phyloP scores from a whole-genome alignment of 2,329 filamentous ascomycete species.

The Microcyclosporella mali region DNA sequence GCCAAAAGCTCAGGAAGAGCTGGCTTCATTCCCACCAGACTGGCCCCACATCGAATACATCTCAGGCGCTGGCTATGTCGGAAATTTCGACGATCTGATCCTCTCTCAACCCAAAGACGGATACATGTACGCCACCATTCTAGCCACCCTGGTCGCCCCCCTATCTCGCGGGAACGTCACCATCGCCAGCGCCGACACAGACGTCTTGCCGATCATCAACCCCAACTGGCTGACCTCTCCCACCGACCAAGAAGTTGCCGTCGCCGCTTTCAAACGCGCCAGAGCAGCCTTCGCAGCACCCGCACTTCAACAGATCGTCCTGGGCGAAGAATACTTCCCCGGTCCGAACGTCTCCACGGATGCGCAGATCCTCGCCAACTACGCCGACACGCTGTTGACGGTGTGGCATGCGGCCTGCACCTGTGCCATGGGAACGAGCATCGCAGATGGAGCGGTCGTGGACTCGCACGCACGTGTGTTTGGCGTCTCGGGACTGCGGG shows the following conservation, averaged over 20 bases:
- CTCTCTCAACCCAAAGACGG: constrained; percentile 23
- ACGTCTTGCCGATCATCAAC: constrained; percentile 16
- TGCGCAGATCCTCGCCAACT: constrained; percentile 9
- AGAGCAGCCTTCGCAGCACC: constrained; percentile 26
- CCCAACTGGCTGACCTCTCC: constrained; percentile 31
- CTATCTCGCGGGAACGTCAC: constrained; percentile 13
- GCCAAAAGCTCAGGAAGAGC: constrained; percentile 9
- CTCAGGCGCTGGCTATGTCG: constrained; percentile 7
- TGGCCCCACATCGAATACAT: constrained; percentile 22
- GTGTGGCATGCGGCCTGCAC: constrained; percentile 14
- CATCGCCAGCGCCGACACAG: constrained; percentile 8
- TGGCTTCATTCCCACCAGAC: constrained; percentile 15
- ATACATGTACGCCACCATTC: constrained; percentile 30
- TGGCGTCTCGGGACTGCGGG: constrained; percentile 18
- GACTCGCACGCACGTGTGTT: constrained; percentile 18
- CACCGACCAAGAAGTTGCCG: constrained; percentile 29
- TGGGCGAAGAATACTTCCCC: constrained; percentile 15
- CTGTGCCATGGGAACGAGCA: constrained; percentile 16
- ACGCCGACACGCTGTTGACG: constrained; percentile 3
- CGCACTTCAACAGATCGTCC: constrained; percentile 21
- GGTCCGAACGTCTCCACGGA: constrained; percentile 13
- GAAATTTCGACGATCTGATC: constrained; percentile 5
- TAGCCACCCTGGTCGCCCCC: constrained; percentile 27
- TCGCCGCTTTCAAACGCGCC: constrained; percentile 31
- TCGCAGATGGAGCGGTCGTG: constrained; percentile 13